phyloP scores from a whole-genome alignment of 371 early-diverging fungal species.

The Mortierella sp. region DNA sequence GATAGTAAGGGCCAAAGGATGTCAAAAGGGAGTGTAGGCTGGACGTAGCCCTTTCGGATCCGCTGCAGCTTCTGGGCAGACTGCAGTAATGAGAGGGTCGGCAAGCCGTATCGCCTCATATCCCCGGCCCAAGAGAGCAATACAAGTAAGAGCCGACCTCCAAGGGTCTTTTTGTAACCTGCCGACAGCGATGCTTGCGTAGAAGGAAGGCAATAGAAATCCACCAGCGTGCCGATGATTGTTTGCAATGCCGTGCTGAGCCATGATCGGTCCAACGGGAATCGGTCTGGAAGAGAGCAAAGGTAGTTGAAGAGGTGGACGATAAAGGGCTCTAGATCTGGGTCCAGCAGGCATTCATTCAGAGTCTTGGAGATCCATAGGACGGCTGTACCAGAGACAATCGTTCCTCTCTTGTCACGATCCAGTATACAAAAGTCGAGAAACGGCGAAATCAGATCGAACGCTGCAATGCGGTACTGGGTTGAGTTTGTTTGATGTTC shows the following conservation, averaged over 20 bases:
- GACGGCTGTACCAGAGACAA: constrained; percentile 16
- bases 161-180: constrained; percentile 20
- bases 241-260: constrained; percentile 27
- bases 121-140: constrained; percentile 36
- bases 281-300: constrained; percentile 31
- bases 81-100: constrained; percentile 33
- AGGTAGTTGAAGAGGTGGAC: constrained; percentile 36
- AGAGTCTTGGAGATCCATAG: constrained; percentile 38
- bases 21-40: constrained; percentile 28
- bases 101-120: constrained; percentile 34
- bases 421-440: constrained; percentile 47
- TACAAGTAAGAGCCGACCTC: constrained; percentile 22
- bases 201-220: constrained; percentile 35
- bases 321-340: constrained; percentile 21
- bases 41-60: constrained; percentile 20
- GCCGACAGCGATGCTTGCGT: constrained; percentile 25
- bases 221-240: constrained; percentile 29
- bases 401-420: constrained; percentile 21
- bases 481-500: constrained; percentile 20
- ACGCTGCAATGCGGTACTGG: constrained; percentile 27
- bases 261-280: constrained; percentile 28
- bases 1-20: constrained; percentile 58
- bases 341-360: constrained; percentile 28
- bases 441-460: constrained; percentile 32
- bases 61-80: constrained; percentile 21